These are phyloP conservation scores for Trichoderma simmonsii DNA, from an alignment of 2,329 filamentous ascomycete genomes.

Conservation along the genomic window DNA sequence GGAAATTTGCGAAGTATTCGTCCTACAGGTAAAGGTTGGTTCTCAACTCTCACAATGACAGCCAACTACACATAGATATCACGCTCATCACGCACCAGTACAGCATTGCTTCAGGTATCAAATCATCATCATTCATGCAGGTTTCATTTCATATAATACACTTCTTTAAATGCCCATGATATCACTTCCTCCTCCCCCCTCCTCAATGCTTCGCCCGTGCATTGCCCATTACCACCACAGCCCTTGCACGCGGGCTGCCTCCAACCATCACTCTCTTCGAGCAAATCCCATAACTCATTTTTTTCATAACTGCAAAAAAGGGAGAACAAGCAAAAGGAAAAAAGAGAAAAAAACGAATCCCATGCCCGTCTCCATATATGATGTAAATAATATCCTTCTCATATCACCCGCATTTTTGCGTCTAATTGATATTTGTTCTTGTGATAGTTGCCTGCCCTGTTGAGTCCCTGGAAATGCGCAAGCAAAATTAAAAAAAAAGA, in stretches of 20 bases:
- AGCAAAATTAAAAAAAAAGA: background rate
- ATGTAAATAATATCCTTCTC: background rate
- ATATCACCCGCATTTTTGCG: background rate
- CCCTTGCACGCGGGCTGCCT: background rate
- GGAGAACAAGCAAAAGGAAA: background rate
- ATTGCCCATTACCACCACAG: conserved; percentile 10
- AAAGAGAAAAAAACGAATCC: background rate
- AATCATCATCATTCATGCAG: conserved; percentile 18
- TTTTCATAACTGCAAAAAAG: background rate
- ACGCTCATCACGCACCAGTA: background rate
- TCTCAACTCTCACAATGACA: background rate
- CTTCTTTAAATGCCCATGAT: conserved; percentile 9
- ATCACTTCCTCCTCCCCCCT: background rate
- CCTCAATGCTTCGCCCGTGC: background rate
- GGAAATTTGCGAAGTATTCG: background rate
- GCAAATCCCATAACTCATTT: background rate
- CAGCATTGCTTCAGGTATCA: background rate
- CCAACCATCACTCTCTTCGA: background rate
- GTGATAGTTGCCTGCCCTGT: conserved; percentile 21
- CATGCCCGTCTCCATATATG: background rate
- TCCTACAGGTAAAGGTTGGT: background rate
- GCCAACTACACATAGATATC: background rate
- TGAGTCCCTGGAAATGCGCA: conserved; percentile 6
- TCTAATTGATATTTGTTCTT: conserved; percentile 17
- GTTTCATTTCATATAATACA: conserved; percentile 17